These are phyloP conservation scores for Nakazawaea anatomiae DNA, from an alignment of 805 yeast species.

Conservation along the genomic window DNA sequence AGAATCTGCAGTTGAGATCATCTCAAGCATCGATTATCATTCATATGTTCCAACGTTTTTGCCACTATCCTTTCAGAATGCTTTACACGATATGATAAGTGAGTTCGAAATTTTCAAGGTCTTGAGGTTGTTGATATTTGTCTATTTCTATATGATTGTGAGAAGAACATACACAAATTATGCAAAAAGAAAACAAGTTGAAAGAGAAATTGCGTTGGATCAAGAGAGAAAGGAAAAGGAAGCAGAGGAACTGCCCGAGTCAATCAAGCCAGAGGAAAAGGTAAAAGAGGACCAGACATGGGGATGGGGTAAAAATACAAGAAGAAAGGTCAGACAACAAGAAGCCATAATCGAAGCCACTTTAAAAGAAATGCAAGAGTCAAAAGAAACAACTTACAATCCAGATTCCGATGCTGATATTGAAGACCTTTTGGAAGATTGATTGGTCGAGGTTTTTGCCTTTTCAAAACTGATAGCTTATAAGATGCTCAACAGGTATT, in stretches of 20 bases:
- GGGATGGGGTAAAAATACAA: constrained; percentile 80
- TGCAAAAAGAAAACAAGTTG: constrained; percentile 49
- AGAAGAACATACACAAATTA: constrained; percentile 53
- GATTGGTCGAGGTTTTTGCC: constrained; percentile 2
- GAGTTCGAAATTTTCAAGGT: constrained; percentile 40
- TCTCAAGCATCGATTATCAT: constrained; percentile 3
- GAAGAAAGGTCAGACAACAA: constrained; percentile 51
- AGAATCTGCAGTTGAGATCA: constrained; percentile 1
- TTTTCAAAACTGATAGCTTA: no score
- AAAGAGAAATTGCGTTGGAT: constrained; percentile 41
- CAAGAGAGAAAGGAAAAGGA: constrained; percentile 32
- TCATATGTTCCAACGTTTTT: constrained; percentile 7
- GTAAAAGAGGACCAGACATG: constrained; percentile 35
- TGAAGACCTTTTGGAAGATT: constrained; percentile 60
- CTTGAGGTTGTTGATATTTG: constrained; percentile 40
- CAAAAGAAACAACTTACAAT: constrained; percentile 33
- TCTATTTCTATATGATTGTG: constrained; percentile 59
- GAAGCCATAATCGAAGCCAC: constrained; percentile 47
- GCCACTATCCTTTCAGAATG: constrained; percentile 20
- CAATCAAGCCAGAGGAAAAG: constrained; percentile 16
- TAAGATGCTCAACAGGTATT: no score
- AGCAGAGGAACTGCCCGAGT: constrained; percentile 29
- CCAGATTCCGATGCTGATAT: constrained; percentile 61
- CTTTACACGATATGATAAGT: constrained; percentile 30
- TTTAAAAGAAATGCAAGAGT: constrained; percentile 34